Percentiles rank a stretch among this genome's conserved stretches.
phyloP scores from a whole-genome alignment of 768 basidiomycete genomes.

The Collybia nuda region DNA sequence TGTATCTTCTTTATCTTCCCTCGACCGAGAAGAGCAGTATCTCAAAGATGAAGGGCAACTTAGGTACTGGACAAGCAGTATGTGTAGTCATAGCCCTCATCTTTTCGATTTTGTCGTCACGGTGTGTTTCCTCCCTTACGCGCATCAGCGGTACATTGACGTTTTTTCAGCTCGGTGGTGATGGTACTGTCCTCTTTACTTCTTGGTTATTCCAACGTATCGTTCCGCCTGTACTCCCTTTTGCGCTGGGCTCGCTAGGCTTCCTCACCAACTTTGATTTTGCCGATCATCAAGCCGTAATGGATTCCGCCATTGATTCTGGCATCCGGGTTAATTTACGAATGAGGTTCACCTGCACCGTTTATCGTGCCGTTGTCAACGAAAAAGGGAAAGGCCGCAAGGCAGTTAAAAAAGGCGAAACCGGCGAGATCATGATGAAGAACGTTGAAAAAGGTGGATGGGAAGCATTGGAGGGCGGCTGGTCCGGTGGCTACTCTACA shows the following conservation, averaged over 20 bases:
- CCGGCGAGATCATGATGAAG: conserved; percentile 97
- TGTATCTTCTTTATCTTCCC: conserved; percentile 55
- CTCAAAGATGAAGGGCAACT: conserved; percentile 80
- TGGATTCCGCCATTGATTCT: conserved; percentile 86
- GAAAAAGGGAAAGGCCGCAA: conserved; percentile 68
- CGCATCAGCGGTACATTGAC: not conserved
- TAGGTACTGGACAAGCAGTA: conserved; percentile 95
- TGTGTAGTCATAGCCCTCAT: conserved; percentile 90
- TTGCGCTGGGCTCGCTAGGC: conserved; percentile 94
- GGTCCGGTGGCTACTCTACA: conserved; percentile 41
- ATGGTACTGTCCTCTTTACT: conserved; percentile 97
- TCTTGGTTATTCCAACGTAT: conserved; percentile 99
- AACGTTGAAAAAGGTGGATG: conserved; percentile 88
- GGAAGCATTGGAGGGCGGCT: conserved; percentile 92
- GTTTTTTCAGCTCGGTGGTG: conserved; percentile 82
- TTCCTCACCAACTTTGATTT: conserved; percentile 98
- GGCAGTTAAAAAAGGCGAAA: conserved; percentile 90
- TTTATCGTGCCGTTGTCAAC: conserved; percentile 86
- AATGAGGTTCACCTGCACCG: conserved; percentile 99
- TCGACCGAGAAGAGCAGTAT: conserved; percentile 42
- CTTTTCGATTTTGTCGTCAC: conserved; percentile 98
- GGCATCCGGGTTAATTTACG: conserved; percentile 97
- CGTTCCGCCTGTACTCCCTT: conserved; percentile 97
- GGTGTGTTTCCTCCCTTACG: conserved; percentile 45
- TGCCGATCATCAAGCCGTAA: conserved; percentile 76